Conservation (phyloP, 108 stramenopile species). For the Cylindrotheca closterium region DNA sequence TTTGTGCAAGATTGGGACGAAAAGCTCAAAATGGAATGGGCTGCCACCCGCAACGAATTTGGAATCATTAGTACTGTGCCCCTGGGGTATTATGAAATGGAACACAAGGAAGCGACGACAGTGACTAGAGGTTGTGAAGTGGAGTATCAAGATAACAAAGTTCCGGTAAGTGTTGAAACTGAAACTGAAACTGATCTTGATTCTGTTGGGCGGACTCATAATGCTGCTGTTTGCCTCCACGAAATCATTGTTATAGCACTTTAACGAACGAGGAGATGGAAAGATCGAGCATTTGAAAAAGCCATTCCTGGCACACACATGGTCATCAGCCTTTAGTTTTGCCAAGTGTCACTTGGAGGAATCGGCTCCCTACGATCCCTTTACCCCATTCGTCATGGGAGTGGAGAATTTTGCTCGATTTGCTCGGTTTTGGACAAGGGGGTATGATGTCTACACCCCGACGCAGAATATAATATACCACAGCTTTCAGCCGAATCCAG, state of each 20-base stretch:
- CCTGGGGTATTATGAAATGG: slow-evolving; percentile 46
- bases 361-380: slow-evolving; percentile 90
- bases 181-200: neutral
- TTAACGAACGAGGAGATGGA: slow-evolving; percentile 63
- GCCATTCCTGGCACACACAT: slow-evolving; percentile 80
- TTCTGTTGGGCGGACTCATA: neutral
- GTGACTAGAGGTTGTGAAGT: slow-evolving; percentile 71
- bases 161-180: slow-evolving; percentile 9
- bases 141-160: slow-evolving; percentile 52
- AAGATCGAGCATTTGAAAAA: slow-evolving; percentile 56
- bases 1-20: slow-evolving; percentile 88
- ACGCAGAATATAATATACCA: slow-evolving; percentile 68
- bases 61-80: slow-evolving; percentile 88
- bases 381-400: slow-evolving; percentile 79
- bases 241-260: slow-evolving; percentile 28
- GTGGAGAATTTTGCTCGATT: slow-evolving; percentile 90
- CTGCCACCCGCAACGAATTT: slow-evolving; percentile 86
- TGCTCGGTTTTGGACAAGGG: slow-evolving; percentile 73
- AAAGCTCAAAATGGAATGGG: slow-evolving; percentile 70
- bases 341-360: slow-evolving; percentile 93
- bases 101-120: slow-evolving; percentile 15
- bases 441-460: slow-evolving; percentile 88
- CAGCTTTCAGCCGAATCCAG: slow-evolving; percentile 38
- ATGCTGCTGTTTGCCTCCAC: neutral
- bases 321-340: slow-evolving; percentile 91